phyloP scores from a whole-genome alignment of 768 basidiomycete species.

The Suillus placidus region DNA sequence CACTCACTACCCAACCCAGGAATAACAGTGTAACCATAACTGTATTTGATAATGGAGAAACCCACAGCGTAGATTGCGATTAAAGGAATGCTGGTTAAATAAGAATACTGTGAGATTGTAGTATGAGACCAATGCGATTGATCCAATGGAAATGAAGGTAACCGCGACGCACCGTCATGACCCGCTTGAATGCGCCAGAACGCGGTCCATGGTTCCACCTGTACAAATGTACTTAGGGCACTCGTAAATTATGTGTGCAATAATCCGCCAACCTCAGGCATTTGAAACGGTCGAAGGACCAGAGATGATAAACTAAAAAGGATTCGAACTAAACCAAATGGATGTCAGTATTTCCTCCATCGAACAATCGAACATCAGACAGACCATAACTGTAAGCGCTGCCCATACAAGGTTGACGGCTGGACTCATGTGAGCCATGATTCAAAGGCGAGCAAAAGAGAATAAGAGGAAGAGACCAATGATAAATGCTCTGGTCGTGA shows the following conservation, averaged over 20 bases:
- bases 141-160: neutral
- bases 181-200: slow-evolving; percentile 78
- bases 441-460: slow-evolving; percentile 20
- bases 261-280: slow-evolving; percentile 58
- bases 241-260: neutral
- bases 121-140: neutral
- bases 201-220: slow-evolving; percentile 73
- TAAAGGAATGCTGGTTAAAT: slow-evolving; percentile 63
- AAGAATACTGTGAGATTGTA: slow-evolving; percentile 60
- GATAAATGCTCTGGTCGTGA: neutral
- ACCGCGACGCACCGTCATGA: slow-evolving; percentile 72
- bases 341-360: neutral
- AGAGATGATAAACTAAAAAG: slow-evolving; percentile 74
- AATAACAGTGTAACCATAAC: slow-evolving; percentile 57
- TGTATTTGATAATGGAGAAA: slow-evolving; percentile 73
- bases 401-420: slow-evolving; percentile 67
- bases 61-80: slow-evolving; percentile 61
- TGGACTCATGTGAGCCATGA: slow-evolving; percentile 68
- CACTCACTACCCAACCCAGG: slow-evolving; percentile 55
- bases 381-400: slow-evolving; percentile 52
- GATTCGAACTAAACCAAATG: slow-evolving; percentile 46
- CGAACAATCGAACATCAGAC: slow-evolving; percentile 19
- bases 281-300: slow-evolving; percentile 79
- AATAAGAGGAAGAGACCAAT: slow-evolving; percentile 20
- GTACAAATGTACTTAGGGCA: neutral